Base-by-base conservation (phyloP, 148 eudicot species). In the Tetragonia tetragonoides region DNA sequence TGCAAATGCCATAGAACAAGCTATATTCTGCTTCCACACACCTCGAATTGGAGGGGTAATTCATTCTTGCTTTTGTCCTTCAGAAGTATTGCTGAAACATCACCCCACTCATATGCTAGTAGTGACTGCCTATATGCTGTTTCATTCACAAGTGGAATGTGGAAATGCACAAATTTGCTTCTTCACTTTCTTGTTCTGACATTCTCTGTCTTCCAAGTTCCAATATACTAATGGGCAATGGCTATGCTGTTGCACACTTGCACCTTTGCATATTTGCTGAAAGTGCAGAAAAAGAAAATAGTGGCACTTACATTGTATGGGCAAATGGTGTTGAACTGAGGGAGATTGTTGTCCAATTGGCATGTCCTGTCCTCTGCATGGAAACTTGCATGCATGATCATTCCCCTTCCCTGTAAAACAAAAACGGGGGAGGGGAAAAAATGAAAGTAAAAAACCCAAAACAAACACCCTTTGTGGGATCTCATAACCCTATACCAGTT, bases 11-110 rank as follows among this genome's bases (percentile, higher is more conserved):
- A 89, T 91, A 70, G 98, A 94, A 81, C 94, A 91, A 76, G 84
- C 97, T 20, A 87, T 94, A 78, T 92, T 94, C 83, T 79, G 94
- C 89, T 86, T 90, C 80, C 90, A 72, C 21, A 85, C 93, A 24
- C 91, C 88, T 65, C 89, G 98, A 81, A 76, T 85, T 84, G 94
- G 98, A 79, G 86, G 90, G 94, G 98, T 94, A 88, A 78, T 64
- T 24, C 23, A 68, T 68, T 67, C 70, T 77, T 23, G 49, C 62
- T 63, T 67, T 79, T 56, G 20, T 66, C 79, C 56, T 11, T 63
- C 18, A 75, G 21, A 65, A 34, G 15, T 67, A 34, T 16, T 57
- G 56, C 67, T 40, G 57, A 17, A 17, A 6, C 16, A 69, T 44
- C 60, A 21, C 4, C 6, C 0, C 49, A 1, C 3, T 15, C 12